phyloP scores from a whole-genome alignment of 208 protist genomes.

The Crithidia brevicula region DNA sequence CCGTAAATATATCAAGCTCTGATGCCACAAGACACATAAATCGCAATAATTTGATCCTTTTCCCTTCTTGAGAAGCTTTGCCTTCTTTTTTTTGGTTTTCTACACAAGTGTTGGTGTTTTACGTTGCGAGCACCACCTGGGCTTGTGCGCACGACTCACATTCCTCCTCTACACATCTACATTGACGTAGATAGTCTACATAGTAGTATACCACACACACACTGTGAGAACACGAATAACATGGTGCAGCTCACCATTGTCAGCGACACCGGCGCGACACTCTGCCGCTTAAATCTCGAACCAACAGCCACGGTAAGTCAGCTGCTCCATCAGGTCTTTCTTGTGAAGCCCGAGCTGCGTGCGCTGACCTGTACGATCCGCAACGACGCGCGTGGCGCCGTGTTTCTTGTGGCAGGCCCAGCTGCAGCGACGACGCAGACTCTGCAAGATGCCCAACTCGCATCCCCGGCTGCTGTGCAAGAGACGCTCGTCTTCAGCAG shows the following conservation, averaged over 20 bases:
- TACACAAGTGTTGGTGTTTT: no score
- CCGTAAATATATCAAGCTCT: no score
- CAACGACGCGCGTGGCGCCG: conserved; percentile 17
- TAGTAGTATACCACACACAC: no score
- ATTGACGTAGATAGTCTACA: no score
- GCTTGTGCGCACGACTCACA: no score
- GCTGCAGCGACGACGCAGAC: background rate
- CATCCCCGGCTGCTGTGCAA: background rate
- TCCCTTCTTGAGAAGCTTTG: no score
- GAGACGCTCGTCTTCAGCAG: conserved; percentile 24
- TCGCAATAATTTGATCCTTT: no score
- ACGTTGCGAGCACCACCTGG: no score
- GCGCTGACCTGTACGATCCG: background rate
- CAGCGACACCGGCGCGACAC: background rate
- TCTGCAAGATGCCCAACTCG: conserved; percentile 11
- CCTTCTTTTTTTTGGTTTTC: no score
- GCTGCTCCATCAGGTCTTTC: conserved; percentile 1
- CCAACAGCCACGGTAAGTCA: conserved; percentile 13
- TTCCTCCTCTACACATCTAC: no score
- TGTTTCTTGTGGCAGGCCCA: background rate
- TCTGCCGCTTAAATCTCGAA: conserved; percentile 6
- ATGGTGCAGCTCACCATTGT: conserved; percentile 28
- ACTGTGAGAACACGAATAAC: background rate
- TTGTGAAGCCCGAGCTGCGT: conserved; percentile 3
- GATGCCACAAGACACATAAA: no score